Evolutionary conservation across 345 rosid genomes (phyloP), one percentile per base, ranked within the genome.

Genomic region (Citrus cavaleriei): DNA sequence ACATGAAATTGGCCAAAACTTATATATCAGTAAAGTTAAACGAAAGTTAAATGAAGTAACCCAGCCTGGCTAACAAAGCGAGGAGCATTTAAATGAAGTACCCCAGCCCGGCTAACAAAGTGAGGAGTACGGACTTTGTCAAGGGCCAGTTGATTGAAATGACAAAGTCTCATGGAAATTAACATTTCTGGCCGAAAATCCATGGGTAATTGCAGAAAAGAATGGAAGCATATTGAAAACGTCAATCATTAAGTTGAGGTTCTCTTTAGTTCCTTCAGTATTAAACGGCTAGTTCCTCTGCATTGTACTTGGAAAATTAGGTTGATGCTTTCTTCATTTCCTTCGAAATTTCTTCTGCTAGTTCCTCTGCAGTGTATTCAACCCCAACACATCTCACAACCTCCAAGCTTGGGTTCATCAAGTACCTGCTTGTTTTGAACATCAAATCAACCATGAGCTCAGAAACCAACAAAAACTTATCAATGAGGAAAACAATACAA

Each of bases 341-440:
- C 74, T 86, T 85, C 8, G 72, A 59, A 54, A 95, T 81, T 73
- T 87, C 99, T 77, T 84, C 86, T 49, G 89, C 78, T 21, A 96
- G 87, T 42, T 91, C 91, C 70, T 85, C 91, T 38, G 93, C 85
- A 68, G 70, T 82, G 81, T 96, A 96, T 84, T 94, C 98, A 7
- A 82, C 71, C 7, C 98, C 97, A 40, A 92, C 93, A 87, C 92
- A 89, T 78, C 91, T 87, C 18, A 84, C 91, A 35, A 94, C 92
- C 87, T 93, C 97, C 97, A 87, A 88, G 81, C 84, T 90, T 4
- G 98, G 99, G 81, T 88, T 92, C 81, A 96, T 78, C 84, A 96
- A 84, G 76, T 94, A 96, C 84, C 99, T 96, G 81, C 35, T 60
- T 6, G 70, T 81, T 65, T 84, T 70, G 6, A 60, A 77, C 14